These are phyloP conservation scores for Cyamopsis tetragonoloba DNA, from an alignment of 306 rosid species.

Conservation along the genomic window DNA sequence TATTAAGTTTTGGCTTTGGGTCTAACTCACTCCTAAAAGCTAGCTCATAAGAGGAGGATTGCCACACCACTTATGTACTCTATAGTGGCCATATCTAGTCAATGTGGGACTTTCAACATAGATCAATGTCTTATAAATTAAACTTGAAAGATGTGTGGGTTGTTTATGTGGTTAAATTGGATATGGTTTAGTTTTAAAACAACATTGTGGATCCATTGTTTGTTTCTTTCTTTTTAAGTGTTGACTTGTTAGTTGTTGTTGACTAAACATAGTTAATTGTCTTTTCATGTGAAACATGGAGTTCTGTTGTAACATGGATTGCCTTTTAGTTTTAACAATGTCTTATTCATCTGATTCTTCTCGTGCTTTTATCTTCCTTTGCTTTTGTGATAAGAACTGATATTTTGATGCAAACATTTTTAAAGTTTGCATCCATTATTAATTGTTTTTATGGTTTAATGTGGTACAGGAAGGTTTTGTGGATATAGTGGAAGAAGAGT, in stretches of 20 bases:
- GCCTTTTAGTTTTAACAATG: no score
- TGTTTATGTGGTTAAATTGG: no score
- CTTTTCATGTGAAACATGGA: neutral
- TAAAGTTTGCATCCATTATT: slow-evolving; percentile 9
- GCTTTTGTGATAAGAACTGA: slow-evolving; percentile 4
- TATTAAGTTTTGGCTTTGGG: no score
- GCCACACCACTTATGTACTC: no score
- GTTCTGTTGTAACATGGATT: neutral
- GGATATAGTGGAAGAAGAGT: slow-evolving; percentile 85
- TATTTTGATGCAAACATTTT: slow-evolving; percentile 15
- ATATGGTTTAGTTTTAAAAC: no score
- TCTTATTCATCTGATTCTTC: no score
- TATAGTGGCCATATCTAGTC: no score
- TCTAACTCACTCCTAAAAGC: no score
- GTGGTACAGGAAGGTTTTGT: slow-evolving; percentile 67
- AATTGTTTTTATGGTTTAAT: neutral
- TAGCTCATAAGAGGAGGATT: no score
- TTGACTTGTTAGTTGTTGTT: neutral
- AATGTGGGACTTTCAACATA: no score
- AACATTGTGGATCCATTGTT: neutral
- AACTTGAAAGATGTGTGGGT: no score
- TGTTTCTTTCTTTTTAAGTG: neutral
- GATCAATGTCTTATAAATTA: no score
- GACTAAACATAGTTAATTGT: neutral
- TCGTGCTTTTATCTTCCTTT: neutral